Evolutionary conservation across 805 yeast species (phyloP), one percentile per base, ranked within the genome.

Genomic region (Zygosaccharomyces bisporus): DNA sequence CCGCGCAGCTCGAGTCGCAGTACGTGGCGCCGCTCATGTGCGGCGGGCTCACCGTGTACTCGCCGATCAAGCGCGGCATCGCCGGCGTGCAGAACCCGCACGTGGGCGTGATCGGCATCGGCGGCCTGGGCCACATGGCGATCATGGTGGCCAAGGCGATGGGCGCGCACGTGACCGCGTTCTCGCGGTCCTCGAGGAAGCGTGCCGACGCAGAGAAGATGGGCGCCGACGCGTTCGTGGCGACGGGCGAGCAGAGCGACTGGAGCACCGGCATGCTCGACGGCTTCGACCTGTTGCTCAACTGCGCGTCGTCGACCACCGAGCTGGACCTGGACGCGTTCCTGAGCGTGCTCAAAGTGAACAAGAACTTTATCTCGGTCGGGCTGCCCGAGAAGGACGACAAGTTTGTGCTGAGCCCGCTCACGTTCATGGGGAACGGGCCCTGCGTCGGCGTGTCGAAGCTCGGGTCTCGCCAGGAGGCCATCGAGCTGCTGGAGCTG

Each of bases 401-500:
- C 49, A 54, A 54, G 32, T 58, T 68, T 43, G 53, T 54, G 14
- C 34, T 47, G 48, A 51, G 61, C 10, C 51, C 51, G 3, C 68
- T 71, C 58, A 63, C 76, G 20, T 78, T 80, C 66, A 66, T 80
- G 52, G 52, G 62, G 16, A 56, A 66, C 48, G 83, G 80, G 43
- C 63, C 75, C 40, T 67, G 73, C 34, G 67, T 79, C 48, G 83
- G 81, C 42, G 71, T 83, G 7, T 80, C 88, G 9, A 70, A 71
- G 46, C 68, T 76, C 62, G 93, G 80, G 35, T 74, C 83, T 37
- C 79, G 80, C 61, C 63, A 63, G 39, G 90, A 84, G 67, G 83
- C 83, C 54, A 60, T 71, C 36, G 83, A 81, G 52, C 75, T 86
- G 80, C 71, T 86, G 54, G 69, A 79, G 35, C 60, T 85, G 50